Conservation (phyloP, 1,139 yeast species). For the Kurtzmaniella quercitrusa region DNA sequence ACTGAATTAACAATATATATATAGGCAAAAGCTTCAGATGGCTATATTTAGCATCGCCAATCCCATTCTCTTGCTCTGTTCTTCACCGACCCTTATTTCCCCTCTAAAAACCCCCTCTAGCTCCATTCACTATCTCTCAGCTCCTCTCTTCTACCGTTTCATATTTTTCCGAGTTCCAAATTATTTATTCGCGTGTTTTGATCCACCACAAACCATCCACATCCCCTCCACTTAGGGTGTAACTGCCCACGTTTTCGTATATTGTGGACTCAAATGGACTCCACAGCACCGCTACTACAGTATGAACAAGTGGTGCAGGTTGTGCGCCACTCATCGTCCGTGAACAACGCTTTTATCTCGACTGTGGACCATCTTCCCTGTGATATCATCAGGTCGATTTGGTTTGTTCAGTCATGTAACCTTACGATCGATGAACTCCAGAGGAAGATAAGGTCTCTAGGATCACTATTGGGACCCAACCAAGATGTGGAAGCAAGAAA, state of each 20-base stretch:
- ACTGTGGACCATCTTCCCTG: slow-evolving; percentile 46
- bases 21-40: too few species aligned
- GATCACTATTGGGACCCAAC: background rate
- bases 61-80: too few species aligned
- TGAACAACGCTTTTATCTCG: slow-evolving; percentile 38
- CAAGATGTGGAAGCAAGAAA: background rate
- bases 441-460: slow-evolving; percentile 12
- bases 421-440: slow-evolving; percentile 21
- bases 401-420: slow-evolving; percentile 43
- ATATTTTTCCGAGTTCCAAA: too few species aligned
- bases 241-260: background rate
- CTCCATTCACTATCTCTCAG: too few species aligned
- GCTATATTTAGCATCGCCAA: too few species aligned
- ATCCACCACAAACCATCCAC: too few species aligned
- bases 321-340: slow-evolving; percentile 22
- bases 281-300: background rate
- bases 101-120: too few species aligned
- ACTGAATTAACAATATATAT: too few species aligned
- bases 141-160: too few species aligned
- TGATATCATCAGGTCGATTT: slow-evolving; percentile 40
- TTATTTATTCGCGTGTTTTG: too few species aligned
- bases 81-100: too few species aligned
- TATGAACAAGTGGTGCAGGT: slow-evolving; percentile 7
- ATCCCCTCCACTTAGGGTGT: too few species aligned
- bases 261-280: slow-evolving; percentile 1